Percentiles rank a stretch among this genome's conserved stretches.
phyloP scores from a whole-genome alignment of 2,329 filamentous ascomycete genomes.

The Metarhizium album region DNA sequence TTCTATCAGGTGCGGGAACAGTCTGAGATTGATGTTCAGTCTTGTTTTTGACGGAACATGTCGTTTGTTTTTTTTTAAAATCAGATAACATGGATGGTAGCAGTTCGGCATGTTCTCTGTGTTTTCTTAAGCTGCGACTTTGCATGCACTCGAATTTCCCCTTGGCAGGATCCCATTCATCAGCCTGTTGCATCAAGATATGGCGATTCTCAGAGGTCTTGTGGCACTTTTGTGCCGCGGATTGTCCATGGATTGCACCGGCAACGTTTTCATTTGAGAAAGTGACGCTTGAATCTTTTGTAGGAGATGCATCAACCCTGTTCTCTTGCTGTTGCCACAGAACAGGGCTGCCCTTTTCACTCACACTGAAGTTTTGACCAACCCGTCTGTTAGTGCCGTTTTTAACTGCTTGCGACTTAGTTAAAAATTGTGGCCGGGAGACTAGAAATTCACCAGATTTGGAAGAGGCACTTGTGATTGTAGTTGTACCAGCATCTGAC shows the following conservation, averaged over 20 bases:
- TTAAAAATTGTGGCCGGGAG: neutral
- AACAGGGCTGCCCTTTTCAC: constrained; percentile 5
- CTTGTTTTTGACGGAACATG: neutral
- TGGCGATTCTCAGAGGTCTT: neutral
- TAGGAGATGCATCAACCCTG: neutral
- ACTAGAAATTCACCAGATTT: neutral
- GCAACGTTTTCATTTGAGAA: neutral
- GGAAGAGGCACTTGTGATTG: neutral
- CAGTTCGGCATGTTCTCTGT: neutral
- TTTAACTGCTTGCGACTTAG: neutral
- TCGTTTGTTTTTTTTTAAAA: neutral
- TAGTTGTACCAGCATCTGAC: neutral
- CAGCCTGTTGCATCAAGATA: neutral
- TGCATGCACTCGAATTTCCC: neutral
- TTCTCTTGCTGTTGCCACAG: neutral
- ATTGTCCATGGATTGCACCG: neutral
- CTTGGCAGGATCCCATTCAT: neutral
- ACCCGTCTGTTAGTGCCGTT: neutral
- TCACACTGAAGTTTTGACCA: constrained; percentile 2
- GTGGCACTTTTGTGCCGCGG: neutral
- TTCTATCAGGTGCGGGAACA: neutral
- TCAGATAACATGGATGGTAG: constrained; percentile 1
- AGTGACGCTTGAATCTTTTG: neutral
- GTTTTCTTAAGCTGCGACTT: too few species aligned
- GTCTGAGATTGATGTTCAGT: neutral